Percentiles rank a stretch among this genome's conserved stretches.
These are phyloP conservation scores for Diphasiastrum complanatum DNA, from an alignment of 83 land plant species.

Conservation along the genomic window DNA sequence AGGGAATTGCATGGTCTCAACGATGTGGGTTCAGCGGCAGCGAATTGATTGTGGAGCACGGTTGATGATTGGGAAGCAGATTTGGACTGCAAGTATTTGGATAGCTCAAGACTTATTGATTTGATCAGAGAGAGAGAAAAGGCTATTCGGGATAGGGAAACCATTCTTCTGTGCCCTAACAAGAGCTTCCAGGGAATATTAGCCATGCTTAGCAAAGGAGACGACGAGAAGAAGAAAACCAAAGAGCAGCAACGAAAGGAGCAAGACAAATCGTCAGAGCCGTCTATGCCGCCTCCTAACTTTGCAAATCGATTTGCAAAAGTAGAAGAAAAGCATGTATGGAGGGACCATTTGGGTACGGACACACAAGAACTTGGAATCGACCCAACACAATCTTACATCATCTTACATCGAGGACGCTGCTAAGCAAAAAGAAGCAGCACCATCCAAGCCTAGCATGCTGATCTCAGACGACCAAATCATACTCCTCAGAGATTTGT, in stretches of 20 bases:
- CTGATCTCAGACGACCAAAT: slow-evolving; percentile 9
- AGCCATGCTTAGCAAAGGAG: slow-evolving; percentile 36
- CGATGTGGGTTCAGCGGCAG: slow-evolving; percentile 9
- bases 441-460: slow-evolving; percentile 16
- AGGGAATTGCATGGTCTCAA: slow-evolving; percentile 28
- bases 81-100: slow-evolving; percentile 1
- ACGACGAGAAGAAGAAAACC: slow-evolving; percentile 47
- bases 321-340: slow-evolving; percentile 33
- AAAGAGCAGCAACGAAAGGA: slow-evolving; percentile 32
- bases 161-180: slow-evolving; percentile 53
- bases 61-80: slow-evolving; percentile 1
- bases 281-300: slow-evolving; percentile 17
- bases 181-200: slow-evolving; percentile 60
- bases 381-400: slow-evolving; percentile 35
- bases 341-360: slow-evolving; percentile 39
- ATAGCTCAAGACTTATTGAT: slow-evolving; percentile 14
- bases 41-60: slow-evolving; percentile 7
- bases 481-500: slow-evolving; percentile 4
- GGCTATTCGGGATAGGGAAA: slow-evolving; percentile 70
- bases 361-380: slow-evolving; percentile 29
- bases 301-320: slow-evolving; percentile 23
- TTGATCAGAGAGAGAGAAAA: slow-evolving; percentile 53
- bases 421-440: slow-evolving; percentile 30
- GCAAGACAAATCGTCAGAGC: slow-evolving; percentile 28
- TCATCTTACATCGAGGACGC: slow-evolving; percentile 16